phyloP scores from a whole-genome alignment of 306 rosid species.

The Casuarina equisetifolia region DNA sequence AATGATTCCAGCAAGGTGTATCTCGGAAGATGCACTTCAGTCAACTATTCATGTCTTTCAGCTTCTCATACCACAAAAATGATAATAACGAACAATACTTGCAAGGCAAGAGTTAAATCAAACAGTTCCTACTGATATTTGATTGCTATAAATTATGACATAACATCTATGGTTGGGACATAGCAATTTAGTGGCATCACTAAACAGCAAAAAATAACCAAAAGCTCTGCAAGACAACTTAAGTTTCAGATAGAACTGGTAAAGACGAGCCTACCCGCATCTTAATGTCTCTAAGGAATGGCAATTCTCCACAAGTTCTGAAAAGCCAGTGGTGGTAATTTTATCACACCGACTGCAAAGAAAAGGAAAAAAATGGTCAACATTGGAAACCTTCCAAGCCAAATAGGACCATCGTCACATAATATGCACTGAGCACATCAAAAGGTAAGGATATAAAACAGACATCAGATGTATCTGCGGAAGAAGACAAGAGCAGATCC shows the following conservation, averaged over 20 bases:
- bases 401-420: conserved; percentile 24
- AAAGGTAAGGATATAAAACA: background rate
- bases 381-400: conserved; percentile 40
- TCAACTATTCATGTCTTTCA: background rate
- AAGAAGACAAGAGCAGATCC: background rate
- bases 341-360: conserved; percentile 70
- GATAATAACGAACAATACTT: too few relatives aligned
- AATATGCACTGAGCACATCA: conserved; percentile 7
- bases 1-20: background rate
- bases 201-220: background rate
- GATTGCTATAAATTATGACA: background rate
- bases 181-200: background rate
- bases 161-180: background rate
- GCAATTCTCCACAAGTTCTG: conserved; percentile 73
- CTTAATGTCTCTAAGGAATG: conserved; percentile 70
- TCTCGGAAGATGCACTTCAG: background rate
- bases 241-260: background rate
- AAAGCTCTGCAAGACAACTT: background rate
- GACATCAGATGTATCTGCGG: background rate
- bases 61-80: background rate
- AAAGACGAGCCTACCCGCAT: conserved; percentile 66
- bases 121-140: background rate
- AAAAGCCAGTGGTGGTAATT: conserved; percentile 65
- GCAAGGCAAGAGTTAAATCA: background rate
- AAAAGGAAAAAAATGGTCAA: conserved; percentile 21